Evolutionary conservation across 768 basidiomycete species (phyloP).

Genomic region (Grammothele lineata): DNA sequence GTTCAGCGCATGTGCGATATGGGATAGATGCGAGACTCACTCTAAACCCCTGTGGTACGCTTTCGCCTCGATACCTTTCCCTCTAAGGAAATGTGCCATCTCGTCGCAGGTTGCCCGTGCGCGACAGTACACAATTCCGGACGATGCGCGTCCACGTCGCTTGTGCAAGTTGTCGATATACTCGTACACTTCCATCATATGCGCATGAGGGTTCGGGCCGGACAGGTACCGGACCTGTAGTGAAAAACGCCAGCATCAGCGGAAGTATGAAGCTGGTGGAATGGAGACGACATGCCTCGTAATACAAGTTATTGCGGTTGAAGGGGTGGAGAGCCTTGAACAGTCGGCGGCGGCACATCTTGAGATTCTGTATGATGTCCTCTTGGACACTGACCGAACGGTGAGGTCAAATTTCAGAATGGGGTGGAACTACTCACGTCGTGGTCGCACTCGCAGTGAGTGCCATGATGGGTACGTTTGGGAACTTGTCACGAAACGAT

Average conservation of each 20-base stretch:
- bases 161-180: slow-evolving; percentile 63
- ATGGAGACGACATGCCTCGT: slow-evolving; percentile 49
- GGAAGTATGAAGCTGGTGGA: not conserved
- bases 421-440: slow-evolving; percentile 18
- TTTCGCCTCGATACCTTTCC: slow-evolving; percentile 60
- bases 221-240: slow-evolving; percentile 60
- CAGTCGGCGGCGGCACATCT: slow-evolving; percentile 51
- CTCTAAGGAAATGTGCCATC: slow-evolving; percentile 57
- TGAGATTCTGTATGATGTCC: slow-evolving; percentile 67
- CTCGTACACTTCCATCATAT: slow-evolving; percentile 62
- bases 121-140: slow-evolving; percentile 81
- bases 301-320: slow-evolving; percentile 76
- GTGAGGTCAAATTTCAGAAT: not conserved
- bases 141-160: slow-evolving; percentile 54
- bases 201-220: slow-evolving; percentile 42
- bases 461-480: slow-evolving; percentile 79
- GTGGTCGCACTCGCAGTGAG: slow-evolving; percentile 81
- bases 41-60: slow-evolving; percentile 74
- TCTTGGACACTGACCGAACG: slow-evolving; percentile 52
- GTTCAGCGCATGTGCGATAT: too few relatives aligned
- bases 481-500: slow-evolving; percentile 60
- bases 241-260: too few relatives aligned
- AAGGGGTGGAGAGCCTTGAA: slow-evolving; percentile 73
- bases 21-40: slow-evolving; percentile 29
- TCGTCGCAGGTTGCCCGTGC: slow-evolving; percentile 62